Percentiles rank a stretch among this genome's conserved stretches.
Evolutionary conservation across 495 filamentous ascomycete genomes (phyloP).

Genomic region (Staphylotrichum tortipilum): DNA sequence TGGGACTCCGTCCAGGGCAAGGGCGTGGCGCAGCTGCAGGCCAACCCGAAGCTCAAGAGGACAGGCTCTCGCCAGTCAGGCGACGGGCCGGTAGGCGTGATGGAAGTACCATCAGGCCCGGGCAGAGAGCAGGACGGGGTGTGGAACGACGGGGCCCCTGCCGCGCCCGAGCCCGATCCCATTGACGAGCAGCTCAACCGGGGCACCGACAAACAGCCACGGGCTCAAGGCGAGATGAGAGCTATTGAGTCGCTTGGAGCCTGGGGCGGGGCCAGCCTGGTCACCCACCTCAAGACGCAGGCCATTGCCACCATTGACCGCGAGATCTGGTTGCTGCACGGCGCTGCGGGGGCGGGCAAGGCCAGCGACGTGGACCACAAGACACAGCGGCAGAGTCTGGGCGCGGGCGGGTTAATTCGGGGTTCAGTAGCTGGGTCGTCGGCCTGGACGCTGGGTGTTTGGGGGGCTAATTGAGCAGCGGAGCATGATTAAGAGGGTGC

Average conservation of each 20-base stretch:
- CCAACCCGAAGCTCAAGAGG: slow-evolving; percentile 43
- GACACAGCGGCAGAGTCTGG: slow-evolving; percentile 50
- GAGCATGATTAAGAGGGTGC: too few species aligned
- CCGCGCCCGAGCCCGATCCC: slow-evolving; percentile 47
- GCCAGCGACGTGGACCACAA: slow-evolving; percentile 50
- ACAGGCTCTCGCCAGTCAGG: slow-evolving; percentile 26
- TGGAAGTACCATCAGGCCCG: not conserved
- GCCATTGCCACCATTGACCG: slow-evolving; percentile 77
- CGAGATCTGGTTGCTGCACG: slow-evolving; percentile 73
- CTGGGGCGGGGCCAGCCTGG: slow-evolving; percentile 81
- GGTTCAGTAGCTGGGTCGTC: slow-evolving; percentile 43
- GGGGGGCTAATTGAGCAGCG: slow-evolving; percentile 38
- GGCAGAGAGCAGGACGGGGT: slow-evolving; percentile 23
- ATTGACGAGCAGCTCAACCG: slow-evolving; percentile 55
- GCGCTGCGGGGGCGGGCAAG: slow-evolving; percentile 59
- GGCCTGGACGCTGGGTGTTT: slow-evolving; percentile 74
- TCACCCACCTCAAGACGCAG: slow-evolving; percentile 67
- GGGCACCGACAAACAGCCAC: slow-evolving; percentile 39
- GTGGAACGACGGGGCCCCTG: slow-evolving; percentile 35
- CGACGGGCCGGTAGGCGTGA: slow-evolving; percentile 13
- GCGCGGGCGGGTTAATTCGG: slow-evolving; percentile 45
- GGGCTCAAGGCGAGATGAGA: slow-evolving; percentile 52
- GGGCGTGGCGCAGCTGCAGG: slow-evolving; percentile 45
- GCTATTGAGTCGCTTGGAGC: slow-evolving; percentile 76
- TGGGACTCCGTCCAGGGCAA: slow-evolving; percentile 71